Percentiles rank a stretch among this genome's conserved stretches.
These are phyloP conservation scores for Phytophthora agathidicida DNA, from an alignment of 352 stramenopile genomes.

Conservation along the genomic window DNA sequence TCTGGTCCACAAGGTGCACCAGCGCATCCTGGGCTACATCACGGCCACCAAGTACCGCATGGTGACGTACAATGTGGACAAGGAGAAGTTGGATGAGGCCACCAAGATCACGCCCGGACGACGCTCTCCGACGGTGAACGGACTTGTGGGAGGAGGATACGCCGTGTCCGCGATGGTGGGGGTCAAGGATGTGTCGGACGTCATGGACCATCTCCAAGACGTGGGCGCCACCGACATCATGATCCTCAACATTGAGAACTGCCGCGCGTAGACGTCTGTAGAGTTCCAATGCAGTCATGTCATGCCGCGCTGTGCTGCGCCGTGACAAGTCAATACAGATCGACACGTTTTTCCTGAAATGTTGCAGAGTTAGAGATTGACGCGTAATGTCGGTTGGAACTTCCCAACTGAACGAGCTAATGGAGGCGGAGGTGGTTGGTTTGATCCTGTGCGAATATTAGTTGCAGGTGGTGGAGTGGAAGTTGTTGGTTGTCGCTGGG, in stretches of 20 bases:
- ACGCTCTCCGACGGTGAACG: conserved; percentile 93
- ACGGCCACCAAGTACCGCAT: conserved; percentile 98
- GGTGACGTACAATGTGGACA: conserved; percentile 97
- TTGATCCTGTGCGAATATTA: conserved; percentile 1
- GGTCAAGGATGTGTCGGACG: conserved; percentile 88
- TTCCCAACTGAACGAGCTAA: neutral
- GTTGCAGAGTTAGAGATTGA: conserved; percentile 26
- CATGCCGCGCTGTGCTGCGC: conserved; percentile 5
- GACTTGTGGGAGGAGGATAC: conserved; percentile 84
- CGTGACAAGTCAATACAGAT: conserved; percentile 23
- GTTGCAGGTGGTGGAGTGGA: neutral
- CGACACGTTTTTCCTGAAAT: conserved; percentile 4
- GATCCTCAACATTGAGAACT: conserved; percentile 96
- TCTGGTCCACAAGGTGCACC: conserved; percentile 84
- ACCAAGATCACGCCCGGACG: conserved; percentile 94
- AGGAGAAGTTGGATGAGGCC: conserved; percentile 88
- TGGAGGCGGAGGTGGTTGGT: conserved; percentile 7
- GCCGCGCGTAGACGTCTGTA: conserved; percentile 67
- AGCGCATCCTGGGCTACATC: conserved; percentile 97
- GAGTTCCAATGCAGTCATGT: conserved; percentile 4
- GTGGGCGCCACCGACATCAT: conserved; percentile 97
- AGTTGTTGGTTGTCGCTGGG: neutral
- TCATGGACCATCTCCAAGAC: conserved; percentile 97
- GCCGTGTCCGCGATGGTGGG: conserved; percentile 94
- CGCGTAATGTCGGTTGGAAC: conserved; percentile 26